Evolutionary conservation across 495 filamentous ascomycete species (phyloP).

Genomic region (Haplographium delicatum): DNA sequence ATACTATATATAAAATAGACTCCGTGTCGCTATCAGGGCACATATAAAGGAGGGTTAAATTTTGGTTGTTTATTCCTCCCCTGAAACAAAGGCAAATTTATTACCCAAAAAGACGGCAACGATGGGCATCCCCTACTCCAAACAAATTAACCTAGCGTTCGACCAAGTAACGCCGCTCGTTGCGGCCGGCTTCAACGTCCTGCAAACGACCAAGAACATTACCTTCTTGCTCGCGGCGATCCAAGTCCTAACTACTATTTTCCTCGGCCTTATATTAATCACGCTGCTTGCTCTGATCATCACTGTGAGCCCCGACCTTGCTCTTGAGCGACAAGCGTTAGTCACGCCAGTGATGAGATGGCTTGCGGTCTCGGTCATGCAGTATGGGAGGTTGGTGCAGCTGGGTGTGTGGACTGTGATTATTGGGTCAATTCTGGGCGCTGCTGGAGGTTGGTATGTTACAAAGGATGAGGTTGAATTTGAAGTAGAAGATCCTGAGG

Average conservation of each 20-base stretch:
- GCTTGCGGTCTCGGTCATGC: not conserved
- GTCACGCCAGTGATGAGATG: conserved; percentile 1
- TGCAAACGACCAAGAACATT: conserved; percentile 11
- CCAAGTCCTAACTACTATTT: conserved; percentile 2
- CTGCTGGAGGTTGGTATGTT: conserved; percentile 1
- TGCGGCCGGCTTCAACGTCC: conserved; percentile 9
- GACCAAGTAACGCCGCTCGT: conserved; percentile 9
- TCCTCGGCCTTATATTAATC: conserved; percentile 3
- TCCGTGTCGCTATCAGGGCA: no score
- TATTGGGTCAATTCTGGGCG: not conserved
- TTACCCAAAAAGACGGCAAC: no score
- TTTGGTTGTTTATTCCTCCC: no score
- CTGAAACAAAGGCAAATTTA: no score
- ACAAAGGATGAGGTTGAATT: not conserved
- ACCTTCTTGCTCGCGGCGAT: conserved; percentile 5
- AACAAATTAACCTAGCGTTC: conserved; percentile 11
- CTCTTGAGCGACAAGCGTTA: not conserved
- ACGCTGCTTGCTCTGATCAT: not conserved
- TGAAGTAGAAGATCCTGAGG: not conserved
- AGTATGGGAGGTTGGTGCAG: not conserved
- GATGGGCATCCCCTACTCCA: conserved; percentile 12
- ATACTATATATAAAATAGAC: no score
- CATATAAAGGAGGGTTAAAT: no score
- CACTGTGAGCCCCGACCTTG: not conserved
- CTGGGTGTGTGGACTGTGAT: conserved; percentile 2